Percentiles rank a stretch among this genome's conserved stretches.
These are phyloP conservation scores for Metarhizium sp. DNA, from an alignment of 2,329 filamentous ascomycete genomes.

Conservation along the genomic window DNA sequence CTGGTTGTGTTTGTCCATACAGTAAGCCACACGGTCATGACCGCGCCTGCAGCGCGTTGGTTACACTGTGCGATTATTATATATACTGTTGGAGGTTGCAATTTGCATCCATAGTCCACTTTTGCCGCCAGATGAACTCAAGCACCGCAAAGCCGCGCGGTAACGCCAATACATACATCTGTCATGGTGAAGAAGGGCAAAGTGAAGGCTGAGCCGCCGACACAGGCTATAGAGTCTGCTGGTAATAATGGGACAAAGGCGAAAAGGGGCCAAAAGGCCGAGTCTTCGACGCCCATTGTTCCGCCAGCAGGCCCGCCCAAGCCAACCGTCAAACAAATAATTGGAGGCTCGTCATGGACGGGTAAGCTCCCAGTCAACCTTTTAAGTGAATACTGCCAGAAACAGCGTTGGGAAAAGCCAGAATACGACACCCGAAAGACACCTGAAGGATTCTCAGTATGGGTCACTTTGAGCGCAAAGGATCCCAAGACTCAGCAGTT, in stretches of 20 bases:
- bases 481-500: conserved; percentile 78
- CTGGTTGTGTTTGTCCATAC: neutral
- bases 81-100: neutral
- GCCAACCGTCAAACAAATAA: conserved; percentile 66
- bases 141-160: neutral
- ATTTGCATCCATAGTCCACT: neutral
- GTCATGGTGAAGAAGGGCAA: conserved; percentile 46
- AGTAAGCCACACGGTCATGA: neutral
- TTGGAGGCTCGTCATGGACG: conserved; percentile 93
- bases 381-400: conserved; percentile 89
- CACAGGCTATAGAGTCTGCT: conserved; percentile 28
- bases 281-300: conserved; percentile 20
- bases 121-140: neutral
- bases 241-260: conserved; percentile 41
- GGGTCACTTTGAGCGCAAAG: conserved; percentile 65
- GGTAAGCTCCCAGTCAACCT: conserved; percentile 93
- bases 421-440: conserved; percentile 79
- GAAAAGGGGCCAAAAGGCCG: conserved; percentile 28
- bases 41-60: neutral
- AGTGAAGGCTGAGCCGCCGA: conserved; percentile 33
- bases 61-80: conserved; percentile 1
- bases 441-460: conserved; percentile 65
- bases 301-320: conserved; percentile 39
- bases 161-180: neutral
- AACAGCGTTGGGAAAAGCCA: conserved; percentile 89